A percentile compares a stretch with the other conserved stretches of the same genome.
Evolutionary conservation across 1,284 basidiomycete species (phyloP).

Genomic region (Grifola frondosa): DNA sequence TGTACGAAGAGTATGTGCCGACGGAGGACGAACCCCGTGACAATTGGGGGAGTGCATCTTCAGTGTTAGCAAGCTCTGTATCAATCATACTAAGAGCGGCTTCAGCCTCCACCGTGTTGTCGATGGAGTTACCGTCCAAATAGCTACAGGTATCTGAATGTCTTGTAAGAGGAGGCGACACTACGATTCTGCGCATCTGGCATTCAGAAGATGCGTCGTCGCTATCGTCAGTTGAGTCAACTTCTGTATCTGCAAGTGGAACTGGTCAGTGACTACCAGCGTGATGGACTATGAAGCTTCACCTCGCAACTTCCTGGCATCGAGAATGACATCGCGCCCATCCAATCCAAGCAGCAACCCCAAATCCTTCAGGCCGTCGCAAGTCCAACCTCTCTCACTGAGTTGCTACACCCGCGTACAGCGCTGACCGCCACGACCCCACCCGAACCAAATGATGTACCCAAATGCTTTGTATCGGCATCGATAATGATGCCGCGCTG

Average conservation of each 20-base stretch:
- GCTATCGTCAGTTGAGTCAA: conserved; percentile 37
- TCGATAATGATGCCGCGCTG: too few species aligned
- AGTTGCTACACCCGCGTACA: too few species aligned
- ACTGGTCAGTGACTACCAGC: too few species aligned
- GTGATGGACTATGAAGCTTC: too few species aligned
- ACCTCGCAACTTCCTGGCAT: too few species aligned
- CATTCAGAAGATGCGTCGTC: conserved; percentile 35
- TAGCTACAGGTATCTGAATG: conserved; percentile 34
- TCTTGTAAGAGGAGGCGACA: conserved; percentile 35
- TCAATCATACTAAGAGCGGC: conserved; percentile 59
- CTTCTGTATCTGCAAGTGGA: conserved; percentile 28
- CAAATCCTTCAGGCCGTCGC: too few species aligned
- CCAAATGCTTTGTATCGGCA: too few species aligned
- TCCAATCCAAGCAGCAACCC: too few species aligned
- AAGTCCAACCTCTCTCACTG: too few species aligned
- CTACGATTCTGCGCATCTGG: conserved; percentile 37
- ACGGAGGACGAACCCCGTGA: conserved; percentile 31
- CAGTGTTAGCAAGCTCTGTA: conserved; percentile 57
- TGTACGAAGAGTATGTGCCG: conserved; percentile 9
- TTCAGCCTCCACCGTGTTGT: conserved; percentile 58
- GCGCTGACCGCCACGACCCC: too few species aligned
- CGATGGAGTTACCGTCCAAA: conserved; percentile 41
- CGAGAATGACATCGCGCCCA: too few species aligned
- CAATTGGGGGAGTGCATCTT: conserved; percentile 59
- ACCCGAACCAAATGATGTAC: too few species aligned